Conservation (phyloP, 495 filamentous ascomycete genomes). For the Chaetomium cochliodes region DNA sequence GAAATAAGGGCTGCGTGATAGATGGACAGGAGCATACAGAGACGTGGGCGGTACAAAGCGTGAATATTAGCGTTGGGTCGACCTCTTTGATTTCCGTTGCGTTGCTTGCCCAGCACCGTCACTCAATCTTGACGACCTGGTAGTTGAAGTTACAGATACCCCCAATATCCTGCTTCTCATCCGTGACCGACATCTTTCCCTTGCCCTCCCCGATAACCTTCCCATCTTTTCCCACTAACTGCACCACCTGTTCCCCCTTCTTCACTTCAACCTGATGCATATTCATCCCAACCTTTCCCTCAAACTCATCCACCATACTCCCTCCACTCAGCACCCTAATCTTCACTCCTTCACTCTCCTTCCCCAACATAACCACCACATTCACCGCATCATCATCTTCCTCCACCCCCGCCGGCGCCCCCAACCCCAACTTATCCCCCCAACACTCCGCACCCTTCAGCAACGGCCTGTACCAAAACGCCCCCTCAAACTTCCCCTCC, state of each 20-base stretch:
- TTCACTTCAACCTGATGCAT: background rate
- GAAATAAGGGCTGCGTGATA: conserved; percentile 35
- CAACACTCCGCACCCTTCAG: background rate
- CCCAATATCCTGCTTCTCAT: background rate
- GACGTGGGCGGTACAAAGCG: background rate
- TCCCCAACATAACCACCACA: conserved; percentile 4
- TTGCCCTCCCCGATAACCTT: conserved; percentile 10
- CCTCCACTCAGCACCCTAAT: background rate
- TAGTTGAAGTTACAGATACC: conserved; percentile 20
- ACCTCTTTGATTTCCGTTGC: background rate
- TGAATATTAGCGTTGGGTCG: background rate
- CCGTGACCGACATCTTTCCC: background rate
- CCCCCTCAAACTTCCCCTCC: background rate
- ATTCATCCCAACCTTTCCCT: conserved; percentile 4
- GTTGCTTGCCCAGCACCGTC: background rate
- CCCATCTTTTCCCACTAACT: conserved; percentile 3
- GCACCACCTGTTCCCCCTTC: conserved; percentile 10
- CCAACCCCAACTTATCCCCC: conserved; percentile 2
- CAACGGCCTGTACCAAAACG: conserved; percentile 11
- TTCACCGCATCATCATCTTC: conserved; percentile 3
- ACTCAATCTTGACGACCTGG: conserved; percentile 18
- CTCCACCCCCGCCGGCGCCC: conserved; percentile 1
- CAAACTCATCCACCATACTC: background rate
- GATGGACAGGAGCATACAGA: background rate
- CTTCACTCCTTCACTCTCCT: background rate